These are phyloP conservation scores for Calonectria ilicicola DNA, from an alignment of 2,329 filamentous ascomycete species.

Conservation along the genomic window DNA sequence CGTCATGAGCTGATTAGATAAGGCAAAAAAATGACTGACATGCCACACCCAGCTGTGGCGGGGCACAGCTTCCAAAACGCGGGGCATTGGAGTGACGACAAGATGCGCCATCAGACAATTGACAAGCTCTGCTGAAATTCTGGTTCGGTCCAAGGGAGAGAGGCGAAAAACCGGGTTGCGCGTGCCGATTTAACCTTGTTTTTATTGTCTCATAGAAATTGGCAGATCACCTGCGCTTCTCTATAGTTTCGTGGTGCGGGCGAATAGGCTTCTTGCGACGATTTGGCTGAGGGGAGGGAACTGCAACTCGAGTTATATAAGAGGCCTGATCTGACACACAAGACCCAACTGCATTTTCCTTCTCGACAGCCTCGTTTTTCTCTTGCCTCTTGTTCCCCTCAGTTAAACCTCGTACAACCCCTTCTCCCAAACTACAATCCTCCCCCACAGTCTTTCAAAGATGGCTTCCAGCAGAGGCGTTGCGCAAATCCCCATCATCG, in stretches of 20 bases:
- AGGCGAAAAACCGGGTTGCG: neutral
- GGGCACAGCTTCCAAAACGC: neutral
- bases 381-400: neutral
- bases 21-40: neutral
- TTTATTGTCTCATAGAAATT: neutral
- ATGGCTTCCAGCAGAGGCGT: constrained; percentile 47
- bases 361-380: neutral
- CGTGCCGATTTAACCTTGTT: neutral
- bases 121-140: neutral
- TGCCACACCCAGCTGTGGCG: neutral
- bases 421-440: too few species aligned
- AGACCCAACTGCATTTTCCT: neutral
- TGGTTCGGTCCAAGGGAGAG: neutral
- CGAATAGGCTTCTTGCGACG: neutral
- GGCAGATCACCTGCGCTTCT: neutral
- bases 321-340: neutral
- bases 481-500: constrained; percentile 71
- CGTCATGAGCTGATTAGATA: neutral
- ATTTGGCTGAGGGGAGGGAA: neutral
- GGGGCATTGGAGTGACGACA: neutral
- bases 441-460: neutral
- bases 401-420: too few species aligned
- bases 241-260: neutral
- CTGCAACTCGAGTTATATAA: neutral
- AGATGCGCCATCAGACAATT: neutral